Conservation (phyloP, 176 grass and related monocot genomes). For the Thalia dealbata region DNA sequence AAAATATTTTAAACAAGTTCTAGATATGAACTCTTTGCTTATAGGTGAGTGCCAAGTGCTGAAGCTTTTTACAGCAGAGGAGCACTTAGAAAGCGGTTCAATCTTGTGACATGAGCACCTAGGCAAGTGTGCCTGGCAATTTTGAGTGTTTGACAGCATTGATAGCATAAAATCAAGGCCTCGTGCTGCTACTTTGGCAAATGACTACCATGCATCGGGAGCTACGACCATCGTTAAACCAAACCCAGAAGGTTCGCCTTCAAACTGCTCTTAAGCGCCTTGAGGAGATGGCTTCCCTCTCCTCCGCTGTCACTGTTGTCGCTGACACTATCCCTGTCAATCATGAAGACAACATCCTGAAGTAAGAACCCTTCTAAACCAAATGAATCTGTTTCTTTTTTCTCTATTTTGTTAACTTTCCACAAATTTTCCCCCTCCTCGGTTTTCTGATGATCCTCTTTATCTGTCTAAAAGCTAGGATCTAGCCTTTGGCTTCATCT, state of each 20-base stretch:
- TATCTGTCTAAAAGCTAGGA: not conserved
- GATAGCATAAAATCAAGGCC: not conserved
- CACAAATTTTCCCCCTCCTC: not conserved
- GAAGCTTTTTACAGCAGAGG: too few species aligned
- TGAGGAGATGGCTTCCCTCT: conserved; percentile 25
- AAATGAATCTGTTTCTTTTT: not conserved
- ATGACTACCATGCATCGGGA: conserved; percentile 32
- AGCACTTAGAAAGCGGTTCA: too few species aligned
- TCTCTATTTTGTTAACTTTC: not conserved
- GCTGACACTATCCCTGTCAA: conserved; percentile 77
- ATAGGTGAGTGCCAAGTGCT: too few species aligned
- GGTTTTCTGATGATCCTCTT: not conserved
- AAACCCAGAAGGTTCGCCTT: conserved; percentile 84
- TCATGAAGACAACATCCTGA: conserved; percentile 90
- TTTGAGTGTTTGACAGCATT: too few species aligned
- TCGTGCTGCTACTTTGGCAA: not conserved
- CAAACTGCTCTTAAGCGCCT: conserved; percentile 66
- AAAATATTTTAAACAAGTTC: too few species aligned
- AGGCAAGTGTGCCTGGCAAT: too few species aligned
- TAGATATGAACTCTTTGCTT: too few species aligned
- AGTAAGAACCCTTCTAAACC: conserved; percentile 24
- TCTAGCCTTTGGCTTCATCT: not conserved
- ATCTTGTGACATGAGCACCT: too few species aligned
- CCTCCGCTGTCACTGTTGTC: conserved; percentile 49
- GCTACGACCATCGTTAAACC: conserved; percentile 73